Evolutionary conservation across 2,329 filamentous ascomycete genomes (phyloP).

Genomic region (Diplodia intermedia): DNA sequence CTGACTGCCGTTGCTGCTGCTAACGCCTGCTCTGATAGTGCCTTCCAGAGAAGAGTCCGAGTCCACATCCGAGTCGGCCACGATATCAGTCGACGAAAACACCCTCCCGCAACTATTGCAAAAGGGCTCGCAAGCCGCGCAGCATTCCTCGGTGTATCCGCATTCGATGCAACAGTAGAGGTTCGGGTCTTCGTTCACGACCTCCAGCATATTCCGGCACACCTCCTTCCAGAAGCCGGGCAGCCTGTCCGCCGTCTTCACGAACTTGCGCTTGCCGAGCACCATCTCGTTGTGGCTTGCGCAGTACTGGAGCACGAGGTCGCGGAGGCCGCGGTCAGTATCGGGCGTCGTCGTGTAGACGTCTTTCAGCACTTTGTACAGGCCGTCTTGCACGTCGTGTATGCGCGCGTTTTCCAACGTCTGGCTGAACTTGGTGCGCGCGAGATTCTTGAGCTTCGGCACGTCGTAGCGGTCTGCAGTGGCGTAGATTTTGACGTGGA

Average conservation of each 20-base stretch:
- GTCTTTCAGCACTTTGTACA: neutral
- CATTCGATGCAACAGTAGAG: neutral
- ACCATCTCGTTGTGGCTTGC: neutral
- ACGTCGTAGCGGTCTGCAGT: slow-evolving; percentile 39
- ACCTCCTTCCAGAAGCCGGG: slow-evolving; percentile 4
- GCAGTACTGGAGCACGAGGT: neutral
- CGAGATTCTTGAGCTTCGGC: slow-evolving; percentile 37
- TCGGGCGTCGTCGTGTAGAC: neutral
- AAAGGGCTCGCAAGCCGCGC: neutral
- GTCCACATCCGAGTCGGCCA: neutral
- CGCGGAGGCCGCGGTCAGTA: neutral
- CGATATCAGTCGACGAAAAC: neutral
- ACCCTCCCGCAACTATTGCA: neutral
- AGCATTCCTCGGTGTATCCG: neutral
- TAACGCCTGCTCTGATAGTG: neutral
- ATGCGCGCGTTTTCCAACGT: slow-evolving; percentile 10
- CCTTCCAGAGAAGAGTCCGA: neutral
- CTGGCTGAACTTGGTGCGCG: slow-evolving; percentile 40
- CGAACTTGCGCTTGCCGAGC: neutral
- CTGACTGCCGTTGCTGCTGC: neutral
- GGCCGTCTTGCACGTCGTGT: neutral
- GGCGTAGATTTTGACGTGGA: slow-evolving; percentile 40
- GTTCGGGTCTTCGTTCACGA: neutral
- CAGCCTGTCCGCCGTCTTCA: neutral
- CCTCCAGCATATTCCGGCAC: neutral